These are phyloP conservation scores for Candida michaelii DNA, from an alignment of 805 yeast genomes.

Conservation along the genomic window DNA sequence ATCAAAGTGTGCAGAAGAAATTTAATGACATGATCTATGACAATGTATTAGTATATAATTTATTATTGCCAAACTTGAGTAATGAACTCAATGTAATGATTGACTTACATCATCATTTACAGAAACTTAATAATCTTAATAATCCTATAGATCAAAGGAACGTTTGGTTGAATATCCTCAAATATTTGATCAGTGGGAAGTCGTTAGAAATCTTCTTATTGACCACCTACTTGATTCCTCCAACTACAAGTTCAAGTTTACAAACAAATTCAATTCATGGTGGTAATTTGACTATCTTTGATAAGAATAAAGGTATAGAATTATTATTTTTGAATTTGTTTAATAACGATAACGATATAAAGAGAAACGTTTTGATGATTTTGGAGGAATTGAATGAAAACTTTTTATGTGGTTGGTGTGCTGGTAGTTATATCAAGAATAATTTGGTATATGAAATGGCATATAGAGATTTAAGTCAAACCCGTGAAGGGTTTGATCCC, in stretches of 20 bases:
- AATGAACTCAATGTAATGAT: conserved; percentile 44
- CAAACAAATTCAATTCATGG: conserved; percentile 39
- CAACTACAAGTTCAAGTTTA: conserved; percentile 37
- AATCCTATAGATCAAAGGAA: conserved; percentile 25
- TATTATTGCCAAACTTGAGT: conserved; percentile 34
- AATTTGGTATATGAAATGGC: conserved; percentile 43
- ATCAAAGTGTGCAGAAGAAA: conserved; percentile 35
- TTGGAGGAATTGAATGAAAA: conserved; percentile 44
- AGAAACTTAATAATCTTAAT: conserved; percentile 26
- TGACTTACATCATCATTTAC: conserved; percentile 43
- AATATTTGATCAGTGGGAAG: conserved; percentile 42
- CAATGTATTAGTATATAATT: conserved; percentile 31
- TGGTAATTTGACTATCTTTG: conserved; percentile 41
- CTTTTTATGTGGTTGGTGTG: conserved; percentile 46
- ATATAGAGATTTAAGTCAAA: conserved; percentile 27
- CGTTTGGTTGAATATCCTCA: conserved; percentile 43
- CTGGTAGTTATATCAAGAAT: conserved; percentile 33
- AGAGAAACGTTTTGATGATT: conserved; percentile 41
- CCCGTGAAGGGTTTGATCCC: no score
- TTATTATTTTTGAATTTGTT: conserved; percentile 40
- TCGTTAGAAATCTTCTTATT: conserved; percentile 40
- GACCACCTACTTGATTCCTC: conserved; percentile 42
- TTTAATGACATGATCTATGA: conserved; percentile 34
- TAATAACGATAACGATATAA: conserved; percentile 40
- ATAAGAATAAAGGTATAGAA: conserved; percentile 46